Evolutionary conservation across 2,329 filamentous ascomycete species (phyloP), one percentile per base, ranked within the genome.

Genomic region (Sclerotinia glacialis): DNA sequence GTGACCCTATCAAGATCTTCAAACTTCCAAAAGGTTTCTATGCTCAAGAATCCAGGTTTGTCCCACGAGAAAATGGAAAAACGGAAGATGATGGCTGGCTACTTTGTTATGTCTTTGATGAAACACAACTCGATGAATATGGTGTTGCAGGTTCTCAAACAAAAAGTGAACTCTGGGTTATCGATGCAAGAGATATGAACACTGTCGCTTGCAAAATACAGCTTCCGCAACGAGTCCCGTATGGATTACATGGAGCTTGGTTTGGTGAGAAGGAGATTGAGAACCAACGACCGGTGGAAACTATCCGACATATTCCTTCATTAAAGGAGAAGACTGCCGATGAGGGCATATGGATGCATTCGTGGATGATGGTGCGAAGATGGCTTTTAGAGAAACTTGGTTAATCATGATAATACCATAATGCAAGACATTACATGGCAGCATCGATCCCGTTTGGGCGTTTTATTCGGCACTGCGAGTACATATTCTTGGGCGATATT

Each of bases 71-170:
- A 1, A 70, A 76, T 14, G 76, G 78, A 0, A 67, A 54, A 0
- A 74, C 71, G 0, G 89, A 91, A 74, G 88, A 91, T 70, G 86
- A 88, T 69, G 89, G 89, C 0, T 91, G 83, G 77, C 78, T 91
- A 0, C 77, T 91, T 5, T 87, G 85, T 55, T 91, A 89, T 70
- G 87, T 88, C 1, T 91, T 91, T 69, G 86, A 91, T 69, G 89
- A 91, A 71, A 79, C 80, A 1, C 87, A 91, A 73, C 78, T 90
- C 0, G 80, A 86, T 62, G 60, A 53, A 2, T 16, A 64, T 34
- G 74, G 73, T 37, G 2, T 52, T 47, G 73, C 71, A 12, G 83
- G 0, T 77, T 75, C 79, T 0, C 75, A 76, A 1, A 79, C 85
- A 0, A 78, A 74, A 31, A 87, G 84, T 42, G 88, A 91, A 75